Evolutionary conservation across 1,139 yeast species (phyloP), one percentile per base, ranked within the genome.

Genomic region (Yamadazyma friedrichii): DNA sequence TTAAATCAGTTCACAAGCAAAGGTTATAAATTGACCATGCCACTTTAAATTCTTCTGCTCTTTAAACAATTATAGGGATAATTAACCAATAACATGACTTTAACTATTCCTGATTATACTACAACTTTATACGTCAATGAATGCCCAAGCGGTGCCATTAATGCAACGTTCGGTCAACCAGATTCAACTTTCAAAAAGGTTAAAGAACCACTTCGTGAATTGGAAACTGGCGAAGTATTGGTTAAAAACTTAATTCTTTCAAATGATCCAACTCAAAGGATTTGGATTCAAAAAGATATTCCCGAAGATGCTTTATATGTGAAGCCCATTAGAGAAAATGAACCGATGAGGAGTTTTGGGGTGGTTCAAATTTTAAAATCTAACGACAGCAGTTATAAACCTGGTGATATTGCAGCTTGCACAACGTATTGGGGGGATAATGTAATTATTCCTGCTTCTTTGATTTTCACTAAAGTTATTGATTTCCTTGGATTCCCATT

Each of bases 231-330:
- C 31, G 74, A 80, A 46, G 46, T 80, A 6, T 61, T 78, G 28
- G 64, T 80, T 20, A 73, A 77, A 56, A 59, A 68, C 6, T 49
- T 75, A 36, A 72, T 69, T 44, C 53, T 81, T 13, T 79, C 86
- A 31, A 80, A 82, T 52, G 88, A 82, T 54, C 87, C 88, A 12
- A 77, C 84, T 10, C 86, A 80, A 55, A 76, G 82, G 57, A 70
- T 73, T 38, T 81, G 85, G 84, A 79, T 81, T 38, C 67, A 66
- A 45, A 67, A 67, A 43, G 67, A 61, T 42, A 58, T 68, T 13
- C 59, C 71, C 12, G 62, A 67, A 3, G 67, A 61, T 36, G 65
- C 72, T 48, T 63, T 70, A 42, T 82, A 82, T 53, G 60, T 67
- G 9, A 64, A 68, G 4, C 79, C 82, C 9, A 66, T 76, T 15